Evolutionary conservation across 2,329 filamentous ascomycete species (phyloP).

Genomic region (Aspergillus pseudoviridinutans): DNA sequence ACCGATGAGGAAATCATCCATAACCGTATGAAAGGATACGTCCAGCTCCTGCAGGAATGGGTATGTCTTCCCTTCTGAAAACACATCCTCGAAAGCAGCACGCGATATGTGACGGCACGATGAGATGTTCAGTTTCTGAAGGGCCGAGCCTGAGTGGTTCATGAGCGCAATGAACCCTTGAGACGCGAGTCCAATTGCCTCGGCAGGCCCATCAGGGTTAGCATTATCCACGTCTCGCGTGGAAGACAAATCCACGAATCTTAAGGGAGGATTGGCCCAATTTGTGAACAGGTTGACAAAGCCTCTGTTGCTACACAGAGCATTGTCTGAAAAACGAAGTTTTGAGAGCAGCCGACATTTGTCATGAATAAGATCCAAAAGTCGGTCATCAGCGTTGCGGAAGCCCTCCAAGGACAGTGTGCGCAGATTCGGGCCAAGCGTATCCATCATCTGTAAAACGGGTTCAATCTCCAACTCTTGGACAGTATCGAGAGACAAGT

Average conservation of each 20-base stretch:
- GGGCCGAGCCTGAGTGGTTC: constrained; percentile 67
- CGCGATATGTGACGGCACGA: constrained; percentile 77
- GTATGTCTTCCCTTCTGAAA: constrained; percentile 60
- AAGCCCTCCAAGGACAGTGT: constrained; percentile 76
- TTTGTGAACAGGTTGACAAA: constrained; percentile 68
- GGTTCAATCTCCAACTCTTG: constrained; percentile 52
- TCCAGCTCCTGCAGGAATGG: constrained; percentile 68
- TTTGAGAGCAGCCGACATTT: constrained; percentile 67
- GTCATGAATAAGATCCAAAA: constrained; percentile 67
- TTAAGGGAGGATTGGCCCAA: constrained; percentile 71
- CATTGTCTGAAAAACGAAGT: constrained; percentile 75
- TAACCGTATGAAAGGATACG: constrained; percentile 59
- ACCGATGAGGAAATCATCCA: constrained; percentile 44
- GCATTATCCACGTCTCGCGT: constrained; percentile 72
- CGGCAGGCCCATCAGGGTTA: constrained; percentile 60
- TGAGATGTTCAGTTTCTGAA: constrained; percentile 71
- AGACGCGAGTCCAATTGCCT: constrained; percentile 68
- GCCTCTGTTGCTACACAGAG: constrained; percentile 68
- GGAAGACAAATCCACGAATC: constrained; percentile 69
- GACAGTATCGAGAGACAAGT: constrained; percentile 69
- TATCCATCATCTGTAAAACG: constrained; percentile 58
- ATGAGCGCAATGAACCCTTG: constrained; percentile 76
- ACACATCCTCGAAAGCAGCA: constrained; percentile 69
- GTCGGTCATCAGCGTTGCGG: constrained; percentile 60
- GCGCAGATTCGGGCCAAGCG: constrained; percentile 62